Evolutionary conservation across 129 eudicot species (phyloP).

Genomic region (Tagetes erecta): DNA sequence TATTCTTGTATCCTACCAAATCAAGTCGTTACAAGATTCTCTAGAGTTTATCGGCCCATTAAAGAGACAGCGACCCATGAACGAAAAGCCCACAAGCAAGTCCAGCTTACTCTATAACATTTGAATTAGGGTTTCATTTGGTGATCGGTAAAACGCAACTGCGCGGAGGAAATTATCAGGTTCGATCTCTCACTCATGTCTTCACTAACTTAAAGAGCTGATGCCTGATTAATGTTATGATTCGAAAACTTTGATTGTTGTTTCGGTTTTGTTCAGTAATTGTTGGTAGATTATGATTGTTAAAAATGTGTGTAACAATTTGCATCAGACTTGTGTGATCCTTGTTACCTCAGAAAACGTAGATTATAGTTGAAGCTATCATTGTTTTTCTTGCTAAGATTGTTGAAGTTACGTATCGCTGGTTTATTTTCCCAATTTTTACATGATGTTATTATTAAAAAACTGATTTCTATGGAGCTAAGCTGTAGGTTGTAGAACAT

Average conservation of each 20-base stretch:
- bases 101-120: not conserved
- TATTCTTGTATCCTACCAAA: too few relatives aligned
- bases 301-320: not conserved
- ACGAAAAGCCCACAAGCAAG: not conserved
- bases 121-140: constrained; percentile 10
- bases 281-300: not conserved
- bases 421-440: not conserved
- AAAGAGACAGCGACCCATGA: not conserved
- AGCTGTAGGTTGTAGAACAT: not conserved
- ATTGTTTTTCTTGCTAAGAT: not conserved
- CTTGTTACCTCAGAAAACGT: not conserved
- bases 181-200: not conserved
- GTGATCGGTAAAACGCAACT: not conserved
- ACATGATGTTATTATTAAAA: not conserved
- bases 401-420: not conserved
- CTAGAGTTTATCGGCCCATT: not conserved
- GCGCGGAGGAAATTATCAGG: not conserved
- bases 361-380: not conserved
- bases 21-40: too few relatives aligned
- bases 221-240: not conserved
- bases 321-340: not conserved
- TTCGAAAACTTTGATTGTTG: not conserved
- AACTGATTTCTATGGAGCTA: not conserved
- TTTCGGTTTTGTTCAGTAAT: not conserved
- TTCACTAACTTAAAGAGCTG: not conserved